Conservation (phyloP, 208 protist species). For the Leishmania guyanensis region DNA sequence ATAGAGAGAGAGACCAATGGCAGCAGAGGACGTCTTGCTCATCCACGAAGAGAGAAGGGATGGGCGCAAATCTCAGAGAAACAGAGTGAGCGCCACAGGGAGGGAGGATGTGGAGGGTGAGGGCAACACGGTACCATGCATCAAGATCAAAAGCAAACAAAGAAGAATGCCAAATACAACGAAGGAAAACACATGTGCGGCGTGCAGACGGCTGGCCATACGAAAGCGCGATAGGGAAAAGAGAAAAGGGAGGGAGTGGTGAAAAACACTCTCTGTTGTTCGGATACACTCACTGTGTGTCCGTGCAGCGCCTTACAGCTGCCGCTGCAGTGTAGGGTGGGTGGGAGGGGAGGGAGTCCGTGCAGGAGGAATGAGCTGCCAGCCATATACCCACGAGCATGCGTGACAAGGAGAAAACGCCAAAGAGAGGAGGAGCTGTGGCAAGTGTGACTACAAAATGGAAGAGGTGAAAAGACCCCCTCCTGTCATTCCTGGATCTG, state of each 20-base stretch:
- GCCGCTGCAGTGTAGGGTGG: too few relatives aligned
- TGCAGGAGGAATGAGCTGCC: not conserved
- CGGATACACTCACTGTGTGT: too few relatives aligned
- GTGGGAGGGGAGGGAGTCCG: too few relatives aligned
- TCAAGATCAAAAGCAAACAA: not conserved
- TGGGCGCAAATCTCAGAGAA: not conserved
- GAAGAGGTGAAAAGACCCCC: not conserved
- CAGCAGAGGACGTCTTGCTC: not conserved
- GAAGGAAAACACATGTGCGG: slow-evolving; percentile 9
- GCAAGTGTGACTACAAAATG: not conserved
- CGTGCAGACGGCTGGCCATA: too few relatives aligned
- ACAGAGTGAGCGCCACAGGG: too few relatives aligned
- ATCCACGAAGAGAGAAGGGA: not conserved
- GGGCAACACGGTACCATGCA: not conserved
- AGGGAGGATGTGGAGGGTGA: too few relatives aligned
- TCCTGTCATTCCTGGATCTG: not conserved
- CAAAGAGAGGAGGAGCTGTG: not conserved
- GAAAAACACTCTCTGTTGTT: too few relatives aligned
- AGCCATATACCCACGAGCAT: not conserved
- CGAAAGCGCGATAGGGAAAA: too few relatives aligned
- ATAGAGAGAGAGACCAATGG: too few relatives aligned
- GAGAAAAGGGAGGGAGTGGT: slow-evolving; percentile 8
- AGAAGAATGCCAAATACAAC: not conserved
- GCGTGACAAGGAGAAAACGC: not conserved
- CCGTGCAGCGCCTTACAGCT: too few relatives aligned